Evolutionary conservation across 1,284 basidiomycete species (phyloP), one percentile per base, ranked within the genome.

Genomic region (Cutaneotrichosporon mucoides): DNA sequence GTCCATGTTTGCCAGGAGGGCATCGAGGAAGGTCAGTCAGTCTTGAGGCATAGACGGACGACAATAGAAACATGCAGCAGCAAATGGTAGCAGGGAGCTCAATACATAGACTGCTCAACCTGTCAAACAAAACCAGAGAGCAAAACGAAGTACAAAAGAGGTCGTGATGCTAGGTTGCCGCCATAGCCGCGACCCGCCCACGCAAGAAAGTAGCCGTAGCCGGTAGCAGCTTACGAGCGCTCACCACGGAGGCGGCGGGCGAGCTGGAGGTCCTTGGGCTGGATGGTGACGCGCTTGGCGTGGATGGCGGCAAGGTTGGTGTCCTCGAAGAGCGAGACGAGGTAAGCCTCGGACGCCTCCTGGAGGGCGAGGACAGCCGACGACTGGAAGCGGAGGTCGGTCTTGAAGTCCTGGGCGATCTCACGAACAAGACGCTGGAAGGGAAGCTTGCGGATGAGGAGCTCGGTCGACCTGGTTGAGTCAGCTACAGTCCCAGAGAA

Each of bases 221-320:
- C n/a, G n/a, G 38, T n/a, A 11, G 36, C 12, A 24, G 64, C 61
- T 87, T 84, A 91, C 73, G 88, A 88, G 76, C 90, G 84, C 81
- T 90, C 88, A 59, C 88, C 88, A 62, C 88, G 83, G 68, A 90
- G 80, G 72, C 88, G 83, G 68, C 88, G 85, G 42, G 88, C 88
- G 61, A 90, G 82, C 65, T 88, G 87, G 60, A 90, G 83, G 79
- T 90, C 88, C 81, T 89, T 86, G 62, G 85, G 85, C 77, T 87
- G 86, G 69, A 86, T 86, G 56, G 84, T 86, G 62, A 92, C 90
- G 81, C 90, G 87, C 85, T 90, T 90, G 68, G 90, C 88, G 81
- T 90, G 88, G 79, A 93, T 93, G 64, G 90, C 91, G 73, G 88
- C 88, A 82, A 92, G 85, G 84, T 92, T 92, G 73, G 90, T 90